Conservation (phyloP, 75 land plant species). For the Isoetes taiwanensis region DNA sequence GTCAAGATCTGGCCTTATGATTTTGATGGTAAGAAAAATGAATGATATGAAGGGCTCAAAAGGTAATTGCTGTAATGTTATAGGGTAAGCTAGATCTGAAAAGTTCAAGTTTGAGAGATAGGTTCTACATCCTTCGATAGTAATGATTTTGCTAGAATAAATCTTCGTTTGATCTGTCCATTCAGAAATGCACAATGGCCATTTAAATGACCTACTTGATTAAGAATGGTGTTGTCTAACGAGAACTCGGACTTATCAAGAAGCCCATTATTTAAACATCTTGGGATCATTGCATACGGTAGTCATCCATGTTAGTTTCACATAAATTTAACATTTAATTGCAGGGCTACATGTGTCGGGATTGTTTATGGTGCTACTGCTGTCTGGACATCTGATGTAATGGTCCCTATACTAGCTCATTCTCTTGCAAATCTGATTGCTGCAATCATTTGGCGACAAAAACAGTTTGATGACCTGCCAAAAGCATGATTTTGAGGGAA, state of each 20-base stretch:
- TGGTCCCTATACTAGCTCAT: constrained; percentile 80
- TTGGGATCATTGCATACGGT: not conserved
- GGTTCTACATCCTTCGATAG: not conserved
- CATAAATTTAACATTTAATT: not conserved
- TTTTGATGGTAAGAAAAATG: not conserved
- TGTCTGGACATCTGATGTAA: constrained; percentile 38
- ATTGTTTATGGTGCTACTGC: constrained; percentile 62
- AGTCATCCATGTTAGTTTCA: not conserved
- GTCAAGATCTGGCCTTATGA: too few relatives aligned
- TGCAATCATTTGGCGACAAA: constrained; percentile 41
- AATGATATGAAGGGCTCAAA: not conserved
- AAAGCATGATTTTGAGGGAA: too few relatives aligned
- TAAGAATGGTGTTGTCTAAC: not conserved
- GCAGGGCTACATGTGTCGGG: constrained; percentile 90
- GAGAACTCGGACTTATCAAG: not conserved
- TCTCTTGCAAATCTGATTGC: constrained; percentile 71
- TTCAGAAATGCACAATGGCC: not conserved
- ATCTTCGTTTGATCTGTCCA: not conserved
- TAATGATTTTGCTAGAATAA: not conserved
- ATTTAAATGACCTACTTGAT: not conserved
- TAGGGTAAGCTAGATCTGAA: not conserved
- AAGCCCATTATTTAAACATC: not conserved
- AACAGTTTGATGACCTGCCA: too few relatives aligned
- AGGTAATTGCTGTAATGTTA: not conserved
- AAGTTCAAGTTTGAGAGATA: not conserved